Base-by-base conservation (phyloP, 169 alveolate genomes). In the Cryptosporidium viatorum region DNA sequence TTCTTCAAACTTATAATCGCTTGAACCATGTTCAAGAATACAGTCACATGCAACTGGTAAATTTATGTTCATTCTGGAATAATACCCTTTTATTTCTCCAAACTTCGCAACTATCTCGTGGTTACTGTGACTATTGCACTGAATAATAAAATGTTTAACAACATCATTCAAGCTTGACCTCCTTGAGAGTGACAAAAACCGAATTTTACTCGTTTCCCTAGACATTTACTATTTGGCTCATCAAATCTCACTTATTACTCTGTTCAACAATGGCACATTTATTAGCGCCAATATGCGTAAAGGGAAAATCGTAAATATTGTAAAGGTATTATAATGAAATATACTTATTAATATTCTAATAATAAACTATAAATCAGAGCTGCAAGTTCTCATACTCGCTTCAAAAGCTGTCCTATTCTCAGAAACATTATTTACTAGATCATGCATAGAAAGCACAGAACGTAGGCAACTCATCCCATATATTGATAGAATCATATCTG, bases 381-480 rank as follows among this genome's bases (percentile, higher is more conserved):
- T 59, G 37, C 91, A 73, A 69, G 69, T 60, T 37, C 74, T 86
- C 71, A 52, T 26, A 80, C 41, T 58, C 60, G 95, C 85, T 62
- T 92, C 95, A 69, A 92, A 92, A 50, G 70, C 92, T 50, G 91
- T 93, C 71, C 95, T 96, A 92, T 95, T 94, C 50, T 95, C 97
- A 35, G 97, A 95, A 94, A 96, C 97, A 93, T 98, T 98, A 86
- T 97, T 97, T 62, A 98, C 97, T 23, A 98, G 96, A 91, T 97
- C 95, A 91, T 98, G 99, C 60, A 97, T 95, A 37, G 99, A 98
- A 58, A 98, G 94, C 91, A 96, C 96, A 14, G 99, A 93, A 70
- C 99, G 92, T 68, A 97, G 92, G 51, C 97, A 92, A 70, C 98
- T 94, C 43, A 98, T 97, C 26, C 97, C 95, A 91, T 97, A 98